phyloP scores from a whole-genome alignment of 306 rosid genomes.

The Alnus glutinosa region DNA sequence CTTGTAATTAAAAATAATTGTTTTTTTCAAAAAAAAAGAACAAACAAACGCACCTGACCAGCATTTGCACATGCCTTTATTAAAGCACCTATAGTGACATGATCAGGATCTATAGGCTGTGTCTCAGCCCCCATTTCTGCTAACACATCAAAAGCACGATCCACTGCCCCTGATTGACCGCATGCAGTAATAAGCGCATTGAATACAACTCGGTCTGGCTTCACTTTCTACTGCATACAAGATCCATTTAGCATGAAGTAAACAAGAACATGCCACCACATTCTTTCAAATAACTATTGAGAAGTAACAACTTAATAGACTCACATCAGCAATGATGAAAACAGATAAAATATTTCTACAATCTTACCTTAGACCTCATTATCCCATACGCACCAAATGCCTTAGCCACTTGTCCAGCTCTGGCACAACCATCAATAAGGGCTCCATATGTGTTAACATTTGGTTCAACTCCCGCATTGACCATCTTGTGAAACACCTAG shows the following conservation, averaged over 20 bases:
- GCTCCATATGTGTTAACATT: slow-evolving; percentile 91
- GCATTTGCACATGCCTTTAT: slow-evolving; percentile 85
- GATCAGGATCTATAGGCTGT: slow-evolving; percentile 90
- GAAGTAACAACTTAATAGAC: slow-evolving; percentile 11
- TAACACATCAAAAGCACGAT: slow-evolving; percentile 95
- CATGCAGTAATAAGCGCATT: slow-evolving; percentile 98
- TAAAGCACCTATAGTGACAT: slow-evolving; percentile 88
- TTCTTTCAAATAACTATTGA: background rate
- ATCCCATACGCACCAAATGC: slow-evolving; percentile 99
- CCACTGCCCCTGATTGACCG: slow-evolving; percentile 93
- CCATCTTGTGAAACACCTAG: slow-evolving; percentile 91
- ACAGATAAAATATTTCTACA: slow-evolving; percentile 22
- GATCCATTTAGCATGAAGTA: slow-evolving; percentile 56
- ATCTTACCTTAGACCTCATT: slow-evolving; percentile 92
- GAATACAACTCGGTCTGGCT: slow-evolving; percentile 99
- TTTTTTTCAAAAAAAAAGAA: background rate
- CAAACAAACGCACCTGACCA: slow-evolving; percentile 70
- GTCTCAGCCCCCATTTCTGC: slow-evolving; percentile 84
- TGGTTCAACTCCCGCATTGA: slow-evolving; percentile 87
- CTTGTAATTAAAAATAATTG: background rate
- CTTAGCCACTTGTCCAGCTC: slow-evolving; percentile 96
- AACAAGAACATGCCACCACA: slow-evolving; percentile 18
- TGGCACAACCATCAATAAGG: slow-evolving; percentile 96
- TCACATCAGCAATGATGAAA: slow-evolving; percentile 13
- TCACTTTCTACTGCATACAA: slow-evolving; percentile 98